Evolutionary conservation across 495 filamentous ascomycete genomes (phyloP), one percentile per base, ranked within the genome.

Genomic region (Xylaria sp.): DNA sequence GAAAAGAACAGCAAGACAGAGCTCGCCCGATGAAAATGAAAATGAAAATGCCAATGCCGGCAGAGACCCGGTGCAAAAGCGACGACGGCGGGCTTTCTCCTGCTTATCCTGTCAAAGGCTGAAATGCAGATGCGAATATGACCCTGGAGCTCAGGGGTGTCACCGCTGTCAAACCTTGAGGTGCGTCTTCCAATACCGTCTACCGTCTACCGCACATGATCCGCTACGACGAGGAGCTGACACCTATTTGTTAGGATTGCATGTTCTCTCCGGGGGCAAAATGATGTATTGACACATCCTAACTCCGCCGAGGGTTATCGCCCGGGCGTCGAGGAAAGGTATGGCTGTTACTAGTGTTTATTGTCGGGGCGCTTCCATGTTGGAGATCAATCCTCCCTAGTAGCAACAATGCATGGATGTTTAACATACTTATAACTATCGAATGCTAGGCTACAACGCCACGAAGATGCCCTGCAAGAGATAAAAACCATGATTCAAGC

Each of bases 81-180:
- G 72, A 12, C 76, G 76, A 5, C 69, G 76, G 8, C 66, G 76
- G 40, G 76, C 76, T n/a, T 78, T 78, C 69, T 78, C 76, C 44
- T 78, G 76, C 37, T 44, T 78, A 2, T 78, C 76, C 0, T 78
- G 76, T 35, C 76, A 78, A 62, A 73, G 72, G 61, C 44, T 78
- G 67, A 78, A 78, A 46, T 78, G 76, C 29, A 72, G 76, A 66
- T 78, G 76, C 71, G 76, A 78, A 37, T 78, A 78, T 19, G 76
- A 76, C 41, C 69, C 73, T 2, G 74, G 74, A 24, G 67, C 76
- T 0, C 74, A 69, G 24, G 76, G 74, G 46, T 78, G 76, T 40
- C 76, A 76, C 33, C 76, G 76, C 4, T 78, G 76, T 43, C 76
- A 78, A 29, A 78, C 76, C 26, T 63, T 78, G 61, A 76, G 76